Conservation (phyloP, 768 basidiomycete species). For the Lactarius sp. region DNA sequence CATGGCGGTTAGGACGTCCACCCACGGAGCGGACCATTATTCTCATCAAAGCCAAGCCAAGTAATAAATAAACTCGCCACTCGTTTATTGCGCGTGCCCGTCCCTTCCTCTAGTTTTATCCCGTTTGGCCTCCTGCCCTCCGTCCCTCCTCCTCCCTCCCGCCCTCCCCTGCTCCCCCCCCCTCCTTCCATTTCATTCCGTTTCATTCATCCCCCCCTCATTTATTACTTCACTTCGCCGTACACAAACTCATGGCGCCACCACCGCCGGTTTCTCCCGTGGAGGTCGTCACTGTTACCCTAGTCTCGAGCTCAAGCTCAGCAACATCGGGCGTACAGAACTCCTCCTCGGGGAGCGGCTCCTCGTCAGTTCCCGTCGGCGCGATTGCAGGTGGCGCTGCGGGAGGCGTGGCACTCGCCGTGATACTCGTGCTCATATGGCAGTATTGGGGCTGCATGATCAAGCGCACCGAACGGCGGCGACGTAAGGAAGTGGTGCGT, state of each 20-base stretch:
- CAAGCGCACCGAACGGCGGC: slow-evolving; percentile 35
- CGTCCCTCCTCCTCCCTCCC: too few species aligned
- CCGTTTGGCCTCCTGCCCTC: too few species aligned
- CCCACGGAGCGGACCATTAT: too few species aligned
- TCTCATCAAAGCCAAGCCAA: too few species aligned
- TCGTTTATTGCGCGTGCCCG: too few species aligned
- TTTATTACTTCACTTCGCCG: too few species aligned
- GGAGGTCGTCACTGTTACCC: slow-evolving; percentile 17
- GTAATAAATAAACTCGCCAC: too few species aligned
- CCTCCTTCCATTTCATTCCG: neutral
- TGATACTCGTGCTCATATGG: slow-evolving; percentile 42
- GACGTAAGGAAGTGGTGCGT: slow-evolving; percentile 33
- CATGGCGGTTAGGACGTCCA: too few species aligned
- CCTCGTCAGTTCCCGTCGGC: slow-evolving; percentile 38
- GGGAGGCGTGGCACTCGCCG: slow-evolving; percentile 45
- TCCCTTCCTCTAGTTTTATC: too few species aligned
- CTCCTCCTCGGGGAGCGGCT: neutral
- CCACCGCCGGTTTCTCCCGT: neutral
- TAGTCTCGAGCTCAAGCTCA: neutral
- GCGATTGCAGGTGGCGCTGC: slow-evolving; percentile 48
- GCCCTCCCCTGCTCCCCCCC: neutral
- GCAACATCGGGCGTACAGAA: slow-evolving; percentile 6
- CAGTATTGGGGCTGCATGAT: slow-evolving; percentile 43
- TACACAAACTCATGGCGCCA: neutral
- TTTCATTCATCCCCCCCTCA: neutral